Conservation (phyloP, 768 basidiomycete genomes). For the Myochromella boudieri region DNA sequence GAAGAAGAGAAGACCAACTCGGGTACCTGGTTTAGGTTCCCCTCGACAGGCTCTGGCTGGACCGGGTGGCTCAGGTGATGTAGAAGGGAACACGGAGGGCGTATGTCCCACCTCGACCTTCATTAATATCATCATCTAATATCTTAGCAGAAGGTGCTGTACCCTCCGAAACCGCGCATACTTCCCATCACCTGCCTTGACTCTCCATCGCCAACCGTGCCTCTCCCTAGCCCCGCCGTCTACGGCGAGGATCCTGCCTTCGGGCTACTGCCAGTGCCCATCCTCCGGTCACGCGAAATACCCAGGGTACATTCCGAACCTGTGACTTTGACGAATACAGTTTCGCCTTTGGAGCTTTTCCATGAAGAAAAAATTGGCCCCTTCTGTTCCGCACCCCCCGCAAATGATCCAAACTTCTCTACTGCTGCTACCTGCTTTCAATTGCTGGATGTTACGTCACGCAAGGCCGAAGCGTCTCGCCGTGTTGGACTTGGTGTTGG, state of each 20-base stretch:
- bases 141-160: neutral
- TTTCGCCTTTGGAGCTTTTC: neutral
- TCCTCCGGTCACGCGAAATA: too few relatives aligned
- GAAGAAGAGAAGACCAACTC: neutral
- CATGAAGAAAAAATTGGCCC: neutral
- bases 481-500: too few relatives aligned
- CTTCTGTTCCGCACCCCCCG: too few relatives aligned
- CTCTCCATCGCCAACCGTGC: slow-evolving; percentile 15
- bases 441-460: too few relatives aligned
- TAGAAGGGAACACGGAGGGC: too few relatives aligned
- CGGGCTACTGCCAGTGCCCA: neutral
- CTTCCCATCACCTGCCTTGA: slow-evolving; percentile 1
- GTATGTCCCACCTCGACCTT: too few relatives aligned
- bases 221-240: slow-evolving; percentile 3
- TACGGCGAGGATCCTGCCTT: neutral
- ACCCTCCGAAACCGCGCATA: slow-evolving; percentile 9
- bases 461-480: too few relatives aligned
- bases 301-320: too few relatives aligned
- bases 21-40: neutral
- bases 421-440: too few relatives aligned
- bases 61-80: too few relatives aligned
- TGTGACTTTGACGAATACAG: neutral
- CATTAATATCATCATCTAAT: too few relatives aligned
- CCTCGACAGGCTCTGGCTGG: neutral
- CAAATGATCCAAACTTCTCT: too few relatives aligned